These are phyloP conservation scores for Cladosporium sp. DNA, from an alignment of 2,329 filamentous ascomycete genomes.

Conservation along the genomic window DNA sequence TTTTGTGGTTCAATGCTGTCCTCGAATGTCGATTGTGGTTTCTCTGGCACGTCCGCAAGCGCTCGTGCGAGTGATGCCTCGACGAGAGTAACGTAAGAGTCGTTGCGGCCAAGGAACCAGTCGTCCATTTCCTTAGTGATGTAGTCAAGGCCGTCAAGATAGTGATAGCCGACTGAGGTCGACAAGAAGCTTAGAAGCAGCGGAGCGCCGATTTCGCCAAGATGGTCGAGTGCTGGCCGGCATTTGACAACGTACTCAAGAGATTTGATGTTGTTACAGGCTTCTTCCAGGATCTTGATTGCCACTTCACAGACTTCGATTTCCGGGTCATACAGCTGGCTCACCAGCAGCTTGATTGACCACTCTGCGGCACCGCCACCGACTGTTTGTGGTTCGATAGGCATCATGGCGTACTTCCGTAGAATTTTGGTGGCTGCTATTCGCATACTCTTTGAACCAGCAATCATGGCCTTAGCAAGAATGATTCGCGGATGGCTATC, in stretches of 20 bases:
- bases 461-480: constrained; percentile 87
- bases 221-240: constrained; percentile 85
- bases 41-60: constrained; percentile 61
- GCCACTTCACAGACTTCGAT: constrained; percentile 94
- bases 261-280: constrained; percentile 86
- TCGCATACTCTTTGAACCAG: constrained; percentile 83
- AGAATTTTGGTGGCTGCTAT: constrained; percentile 85
- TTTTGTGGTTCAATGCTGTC: constrained; percentile 46
- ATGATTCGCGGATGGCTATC: constrained; percentile 84
- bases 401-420: constrained; percentile 73
- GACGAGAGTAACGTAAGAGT: constrained; percentile 89
- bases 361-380: constrained; percentile 72
- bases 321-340: constrained; percentile 94
- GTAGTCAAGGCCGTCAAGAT: constrained; percentile 93
- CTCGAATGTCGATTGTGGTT: constrained; percentile 41
- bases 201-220: constrained; percentile 94
- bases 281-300: constrained; percentile 95
- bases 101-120: constrained; percentile 96
- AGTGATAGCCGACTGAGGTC: constrained; percentile 95
- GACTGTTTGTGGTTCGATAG: constrained; percentile 40
- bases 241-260: constrained; percentile 97
- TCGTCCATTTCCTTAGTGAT: constrained; percentile 99
- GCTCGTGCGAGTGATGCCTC: constrained; percentile 91
- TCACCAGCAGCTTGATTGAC: constrained; percentile 96
- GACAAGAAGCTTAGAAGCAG: constrained; percentile 88